Base-by-base conservation (phyloP, 176 grass and related monocot genomes). In the Ampelocalamus luodianensis region DNA sequence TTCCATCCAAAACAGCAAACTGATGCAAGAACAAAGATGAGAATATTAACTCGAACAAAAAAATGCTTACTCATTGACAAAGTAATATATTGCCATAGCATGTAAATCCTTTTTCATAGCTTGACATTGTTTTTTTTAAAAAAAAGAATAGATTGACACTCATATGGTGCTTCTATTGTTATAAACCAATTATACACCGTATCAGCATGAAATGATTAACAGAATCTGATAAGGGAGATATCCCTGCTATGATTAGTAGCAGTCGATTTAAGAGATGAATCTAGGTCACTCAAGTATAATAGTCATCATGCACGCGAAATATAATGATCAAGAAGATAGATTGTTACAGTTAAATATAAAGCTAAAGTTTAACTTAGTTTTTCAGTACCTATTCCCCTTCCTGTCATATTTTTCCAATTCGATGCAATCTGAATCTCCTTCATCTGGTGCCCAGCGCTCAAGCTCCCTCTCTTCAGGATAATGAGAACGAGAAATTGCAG, bases 401-500 rank as follows among this genome's bases (percentile, higher is more conserved):
- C 86, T 85, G 82, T 89, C 88, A 84, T 82, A 81, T 64, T 93
- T 95, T 74, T 99, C 97, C 76, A 99, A 77, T 88, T 99, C 97
- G 0, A 94, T 70, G 87, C 97, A 96, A n/a, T 96, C 90, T 72
- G 82, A 85, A 79, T 92, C 86, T 79, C 91, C 93, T 83, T 83
- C 93, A 88, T 99, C 97, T 44, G 97, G 93, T 78, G 92, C 90
- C 97, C 97, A 99, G 38, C 64, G 92, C 72, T 90, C 92, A 77
- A 99, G 90, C 82, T 99, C 93, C 77, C 97, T 93, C 76, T 99
- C 93, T 79, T 96, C 93, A 68, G 80, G 75, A 76, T 82, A 88
- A 87, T 93, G 93, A 72, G 88, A 90, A 36, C 88, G 88, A 50
- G 97, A 94, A 79, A 99, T 99, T 62, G 91, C 93, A 66, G 97